These are phyloP conservation scores for Hypericum perforatum DNA, from an alignment of 345 rosid genomes.

Conservation along the genomic window DNA sequence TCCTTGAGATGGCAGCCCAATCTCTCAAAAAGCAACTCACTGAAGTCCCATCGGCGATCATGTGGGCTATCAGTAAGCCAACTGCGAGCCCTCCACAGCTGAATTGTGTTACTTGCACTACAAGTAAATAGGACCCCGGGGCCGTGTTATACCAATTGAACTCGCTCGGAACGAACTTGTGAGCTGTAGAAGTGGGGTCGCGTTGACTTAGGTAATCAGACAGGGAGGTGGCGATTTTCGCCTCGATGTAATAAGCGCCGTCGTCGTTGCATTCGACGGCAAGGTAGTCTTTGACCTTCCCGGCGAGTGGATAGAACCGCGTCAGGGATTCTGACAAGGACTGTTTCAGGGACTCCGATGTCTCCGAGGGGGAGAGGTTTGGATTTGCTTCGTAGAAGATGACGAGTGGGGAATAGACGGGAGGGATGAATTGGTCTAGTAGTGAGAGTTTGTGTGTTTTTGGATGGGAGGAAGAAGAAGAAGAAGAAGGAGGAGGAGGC, in stretches of 20 bases:
- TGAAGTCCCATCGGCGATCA: slow-evolving; percentile 35
- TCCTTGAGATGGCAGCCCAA: slow-evolving; percentile 26
- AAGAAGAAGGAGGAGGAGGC: slow-evolving; percentile 12
- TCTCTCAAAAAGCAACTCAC: slow-evolving; percentile 28
- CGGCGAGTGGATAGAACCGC: background rate
- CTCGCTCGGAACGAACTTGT: slow-evolving; percentile 13
- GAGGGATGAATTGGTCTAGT: slow-evolving; percentile 1
- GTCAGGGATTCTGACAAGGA: background rate
- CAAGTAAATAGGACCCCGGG: slow-evolving; percentile 7
- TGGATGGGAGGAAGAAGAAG: background rate
- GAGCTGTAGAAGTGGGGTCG: background rate
- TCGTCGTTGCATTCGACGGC: too few species aligned
- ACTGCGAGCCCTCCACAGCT: slow-evolving; percentile 37
- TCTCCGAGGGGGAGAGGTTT: too few species aligned
- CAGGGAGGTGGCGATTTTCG: background rate
- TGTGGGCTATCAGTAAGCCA: slow-evolving; percentile 30
- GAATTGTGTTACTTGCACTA: slow-evolving; percentile 19
- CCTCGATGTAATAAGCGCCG: background rate
- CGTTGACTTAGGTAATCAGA: slow-evolving; percentile 15
- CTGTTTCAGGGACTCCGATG: background rate
- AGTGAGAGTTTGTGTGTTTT: slow-evolving; percentile 9
- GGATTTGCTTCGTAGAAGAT: background rate
- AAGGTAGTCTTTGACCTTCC: background rate
- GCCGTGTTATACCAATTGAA: background rate
- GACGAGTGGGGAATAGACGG: slow-evolving; percentile 4